These are phyloP conservation scores for Oryza brachyantha DNA, from an alignment of 176 grass and related monocot species.

Conservation along the genomic window DNA sequence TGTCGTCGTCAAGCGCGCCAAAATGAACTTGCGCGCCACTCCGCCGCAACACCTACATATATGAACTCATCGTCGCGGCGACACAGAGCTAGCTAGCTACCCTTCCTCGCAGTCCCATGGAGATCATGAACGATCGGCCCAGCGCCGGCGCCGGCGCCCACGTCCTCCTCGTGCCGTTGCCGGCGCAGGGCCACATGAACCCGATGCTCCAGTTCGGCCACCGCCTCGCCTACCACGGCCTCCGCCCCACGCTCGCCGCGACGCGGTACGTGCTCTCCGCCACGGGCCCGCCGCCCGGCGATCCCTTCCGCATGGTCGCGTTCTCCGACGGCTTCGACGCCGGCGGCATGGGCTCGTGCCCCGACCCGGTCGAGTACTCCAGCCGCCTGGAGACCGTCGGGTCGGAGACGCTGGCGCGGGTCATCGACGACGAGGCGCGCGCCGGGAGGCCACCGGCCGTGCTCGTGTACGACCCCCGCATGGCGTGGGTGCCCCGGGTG, in stretches of 20 bases:
- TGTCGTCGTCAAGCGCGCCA: no score
- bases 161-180: not conserved
- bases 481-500: slow-evolving; percentile 12
- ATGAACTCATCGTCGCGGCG: no score
- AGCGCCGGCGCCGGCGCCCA: no score
- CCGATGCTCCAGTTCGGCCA: slow-evolving; percentile 24
- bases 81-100: no score
- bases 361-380: not conserved
- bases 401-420: slow-evolving; percentile 1
- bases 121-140: no score
- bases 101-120: no score
- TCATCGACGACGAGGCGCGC: not conserved
- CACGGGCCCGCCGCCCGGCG: not conserved
- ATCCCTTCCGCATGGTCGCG: slow-evolving; percentile 1
- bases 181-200: slow-evolving; percentile 15
- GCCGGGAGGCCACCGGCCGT: slow-evolving; percentile 10
- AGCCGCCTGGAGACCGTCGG: not conserved
- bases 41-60: not conserved
- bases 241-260: slow-evolving; percentile 5
- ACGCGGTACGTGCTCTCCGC: slow-evolving; percentile 11
- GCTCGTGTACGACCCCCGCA: slow-evolving; percentile 32
- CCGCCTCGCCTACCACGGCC: slow-evolving; percentile 18
- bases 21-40: not conserved
- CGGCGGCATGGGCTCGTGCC: not conserved
- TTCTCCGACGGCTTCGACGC: slow-evolving; percentile 29